These are phyloP conservation scores for Nematodospora valgi DNA, from an alignment of 805 yeast genomes.

Conservation along the genomic window DNA sequence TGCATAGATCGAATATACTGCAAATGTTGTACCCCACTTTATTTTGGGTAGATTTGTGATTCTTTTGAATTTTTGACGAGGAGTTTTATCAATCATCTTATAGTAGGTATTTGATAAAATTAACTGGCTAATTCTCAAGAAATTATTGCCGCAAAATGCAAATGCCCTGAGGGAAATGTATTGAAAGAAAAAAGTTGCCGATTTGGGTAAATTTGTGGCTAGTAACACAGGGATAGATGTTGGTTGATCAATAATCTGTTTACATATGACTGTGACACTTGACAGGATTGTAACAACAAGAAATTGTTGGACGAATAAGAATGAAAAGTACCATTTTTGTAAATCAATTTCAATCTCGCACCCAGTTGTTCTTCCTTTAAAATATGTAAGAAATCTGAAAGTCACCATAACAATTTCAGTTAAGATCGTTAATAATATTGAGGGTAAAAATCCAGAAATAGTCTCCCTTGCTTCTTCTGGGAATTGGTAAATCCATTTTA, in stretches of 20 bases:
- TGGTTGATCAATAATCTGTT: conserved; percentile 64
- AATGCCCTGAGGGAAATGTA: conserved; percentile 73
- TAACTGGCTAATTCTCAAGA: conserved; percentile 58
- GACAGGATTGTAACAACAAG: conserved; percentile 82
- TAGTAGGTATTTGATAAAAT: conserved; percentile 33
- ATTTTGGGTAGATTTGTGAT: conserved; percentile 43
- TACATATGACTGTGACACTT: conserved; percentile 62
- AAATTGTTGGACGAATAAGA: conserved; percentile 78
- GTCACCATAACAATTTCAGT: conserved; percentile 60
- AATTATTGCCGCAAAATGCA: conserved; percentile 68
- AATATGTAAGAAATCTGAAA: conserved; percentile 50
- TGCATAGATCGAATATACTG: conserved; percentile 72
- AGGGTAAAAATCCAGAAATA: conserved; percentile 63
- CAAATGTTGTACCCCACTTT: conserved; percentile 77
- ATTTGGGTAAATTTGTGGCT: conserved; percentile 78
- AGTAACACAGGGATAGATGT: conserved; percentile 66
- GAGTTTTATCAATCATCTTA: conserved; percentile 49
- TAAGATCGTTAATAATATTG: conserved; percentile 58
- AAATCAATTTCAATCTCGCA: conserved; percentile 64
- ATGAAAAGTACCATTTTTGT: conserved; percentile 75
- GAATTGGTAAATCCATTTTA: conserved; percentile 50
- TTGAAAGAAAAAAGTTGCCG: conserved; percentile 82
- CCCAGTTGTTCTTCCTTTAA: conserved; percentile 60
- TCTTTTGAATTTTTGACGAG: conserved; percentile 52
- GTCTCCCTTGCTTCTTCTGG: conserved; percentile 54